Evolutionary conservation across 2,329 filamentous ascomycete species (phyloP), one percentile per base, ranked within the genome.

Genomic region (Alternaria infectoria): DNA sequence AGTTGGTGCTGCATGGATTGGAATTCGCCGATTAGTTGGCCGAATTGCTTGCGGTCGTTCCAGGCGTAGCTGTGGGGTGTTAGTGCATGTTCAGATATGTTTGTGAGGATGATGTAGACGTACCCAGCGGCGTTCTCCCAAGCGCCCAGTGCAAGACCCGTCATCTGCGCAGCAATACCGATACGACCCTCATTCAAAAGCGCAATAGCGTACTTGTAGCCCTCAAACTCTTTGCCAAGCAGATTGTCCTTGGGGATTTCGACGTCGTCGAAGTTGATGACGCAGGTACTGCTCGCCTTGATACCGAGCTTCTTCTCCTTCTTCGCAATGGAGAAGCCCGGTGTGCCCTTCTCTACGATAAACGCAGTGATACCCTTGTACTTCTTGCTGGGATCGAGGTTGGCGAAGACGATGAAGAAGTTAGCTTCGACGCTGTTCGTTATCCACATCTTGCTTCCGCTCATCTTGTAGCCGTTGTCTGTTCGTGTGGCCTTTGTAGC

Each of bases 291-390:
- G 83, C 92, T 96, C 57, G 96, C 96, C 77, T 88, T 91, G 84
- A 99, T 99, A 62, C 96, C 96, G 52, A 99, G 90, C 86, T 99
- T 99, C 91, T 98, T 98, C 86, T 99, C 96, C 86, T 99, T 99
- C 88, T 99, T 99, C 44, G 96, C 93, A 76, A 99, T 96, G 65
- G 88, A 90, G 86, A 99, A 97, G 32, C 96, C 96, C 59, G 91
- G 90, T 54, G 89, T 92, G 75, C 86, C 90, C 85, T 97, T 97
- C 83, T 97, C 94, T 45, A 98, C 90, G 65, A 99, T 85, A 79
- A 99, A 99, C 56, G 96, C 96, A 2, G 93, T 94, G 81, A 99
- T 99, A 62, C 96, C 96, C 82, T 94, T 95, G 87, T 99, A 97
- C 57, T 93, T 95, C 84, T 95, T 93, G 83, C 88, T 90, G 1